Evolutionary conservation across 176 grass and related monocot genomes (phyloP).

Genomic region (Rhynchospora tenuis): DNA sequence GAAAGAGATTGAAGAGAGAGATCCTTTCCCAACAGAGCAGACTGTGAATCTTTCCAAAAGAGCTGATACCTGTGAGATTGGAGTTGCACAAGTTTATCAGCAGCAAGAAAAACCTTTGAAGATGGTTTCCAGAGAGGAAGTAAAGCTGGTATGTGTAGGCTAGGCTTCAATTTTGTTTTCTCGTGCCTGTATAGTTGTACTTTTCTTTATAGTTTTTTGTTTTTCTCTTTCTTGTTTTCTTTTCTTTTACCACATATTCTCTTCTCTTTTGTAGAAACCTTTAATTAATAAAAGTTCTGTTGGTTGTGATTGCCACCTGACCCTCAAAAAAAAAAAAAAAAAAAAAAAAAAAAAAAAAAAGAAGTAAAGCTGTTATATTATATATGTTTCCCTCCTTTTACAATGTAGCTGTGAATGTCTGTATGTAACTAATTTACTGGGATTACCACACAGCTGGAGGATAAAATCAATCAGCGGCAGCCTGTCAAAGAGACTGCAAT

Average conservation of each 20-base stretch:
- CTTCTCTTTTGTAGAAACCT: no score
- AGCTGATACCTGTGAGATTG: not conserved
- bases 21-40: constrained; percentile 1
- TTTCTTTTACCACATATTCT: no score
- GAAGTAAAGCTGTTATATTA: no score
- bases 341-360: no score
- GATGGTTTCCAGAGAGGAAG: not conserved
- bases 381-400: not conserved
- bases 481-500: constrained; percentile 23
- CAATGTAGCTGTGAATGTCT: not conserved
- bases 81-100: not conserved
- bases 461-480: constrained; percentile 23
- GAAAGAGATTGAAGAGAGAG: constrained; percentile 14
- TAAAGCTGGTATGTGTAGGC: not conserved
- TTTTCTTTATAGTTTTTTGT: no score
- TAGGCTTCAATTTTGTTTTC: no score
- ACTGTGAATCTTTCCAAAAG: not conserved
- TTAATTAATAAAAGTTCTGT: no score
- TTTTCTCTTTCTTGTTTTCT: no score
- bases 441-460: constrained; percentile 29
- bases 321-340: no score
- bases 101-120: not conserved
- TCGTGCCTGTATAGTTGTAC: no score
- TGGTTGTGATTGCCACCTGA: no score
- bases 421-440: constrained; percentile 1